phyloP scores from a whole-genome alignment of 495 filamentous ascomycete species.

The Neurospora sp. region DNA sequence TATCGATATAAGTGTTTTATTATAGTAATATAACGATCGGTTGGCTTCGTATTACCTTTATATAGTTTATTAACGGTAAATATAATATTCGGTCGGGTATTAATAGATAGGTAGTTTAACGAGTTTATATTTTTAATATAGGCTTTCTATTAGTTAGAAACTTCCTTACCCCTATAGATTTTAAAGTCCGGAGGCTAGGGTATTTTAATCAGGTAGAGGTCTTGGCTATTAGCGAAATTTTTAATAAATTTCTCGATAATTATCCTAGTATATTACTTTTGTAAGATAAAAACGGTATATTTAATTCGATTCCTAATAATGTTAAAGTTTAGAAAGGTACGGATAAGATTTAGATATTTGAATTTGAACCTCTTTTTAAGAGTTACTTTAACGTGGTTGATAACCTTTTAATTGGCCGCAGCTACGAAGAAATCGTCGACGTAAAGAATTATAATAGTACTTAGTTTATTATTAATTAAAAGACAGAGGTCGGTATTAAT shows the following conservation, averaged over 20 bases:
- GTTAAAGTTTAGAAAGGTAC: background rate
- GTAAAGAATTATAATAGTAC: too few species aligned
- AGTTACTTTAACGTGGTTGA: too few species aligned
- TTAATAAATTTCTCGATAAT: background rate
- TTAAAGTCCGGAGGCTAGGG: background rate
- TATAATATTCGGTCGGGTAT: background rate
- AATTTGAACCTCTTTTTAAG: too few species aligned
- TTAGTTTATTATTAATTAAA: too few species aligned
- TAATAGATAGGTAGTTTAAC: background rate
- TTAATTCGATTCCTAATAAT: background rate
- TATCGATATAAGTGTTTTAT: background rate
- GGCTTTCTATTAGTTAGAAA: background rate
- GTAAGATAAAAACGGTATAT: background rate
- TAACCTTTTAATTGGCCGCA: too few species aligned
- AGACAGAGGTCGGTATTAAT: too few species aligned
- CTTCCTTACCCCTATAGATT: background rate
- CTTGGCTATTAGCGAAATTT: background rate
- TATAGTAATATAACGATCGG: background rate
- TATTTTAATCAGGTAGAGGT: background rate
- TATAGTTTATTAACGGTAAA: background rate
- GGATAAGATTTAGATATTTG: background rate
- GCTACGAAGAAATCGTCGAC: too few species aligned
- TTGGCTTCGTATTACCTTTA: background rate
- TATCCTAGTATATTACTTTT: background rate
- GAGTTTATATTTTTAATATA: background rate